These are phyloP conservation scores for Jackrogersella multiformis DNA, from an alignment of 495 filamentous ascomycete species.

Conservation along the genomic window DNA sequence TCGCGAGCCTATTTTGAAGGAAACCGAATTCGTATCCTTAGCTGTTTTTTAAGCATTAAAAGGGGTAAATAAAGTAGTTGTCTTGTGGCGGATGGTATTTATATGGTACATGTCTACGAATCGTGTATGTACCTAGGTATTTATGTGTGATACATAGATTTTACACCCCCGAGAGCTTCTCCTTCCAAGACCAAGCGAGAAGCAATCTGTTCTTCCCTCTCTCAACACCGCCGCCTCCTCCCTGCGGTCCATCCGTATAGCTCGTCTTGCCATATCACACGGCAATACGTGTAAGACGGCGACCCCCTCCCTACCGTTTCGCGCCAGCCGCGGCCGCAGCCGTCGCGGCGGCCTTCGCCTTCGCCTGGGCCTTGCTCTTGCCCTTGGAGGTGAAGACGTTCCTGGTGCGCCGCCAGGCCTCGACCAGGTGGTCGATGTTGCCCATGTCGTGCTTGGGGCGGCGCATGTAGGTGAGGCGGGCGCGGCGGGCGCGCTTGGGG, in stretches of 20 bases:
- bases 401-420: slow-evolving; percentile 49
- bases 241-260: not conserved
- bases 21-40: too few relatives aligned
- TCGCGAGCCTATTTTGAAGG: too few relatives aligned
- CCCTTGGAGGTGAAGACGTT: slow-evolving; percentile 44
- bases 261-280: not conserved
- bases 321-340: too few relatives aligned
- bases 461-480: slow-evolving; percentile 91
- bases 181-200: not conserved
- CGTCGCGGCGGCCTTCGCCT: too few relatives aligned
- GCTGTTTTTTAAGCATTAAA: too few relatives aligned
- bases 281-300: too few relatives aligned
- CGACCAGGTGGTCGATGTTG: slow-evolving; percentile 56
- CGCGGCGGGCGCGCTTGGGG: slow-evolving; percentile 84
- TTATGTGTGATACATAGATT: slow-evolving; percentile 14
- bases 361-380: slow-evolving; percentile 21
- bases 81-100: slow-evolving; percentile 18
- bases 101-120: slow-evolving; percentile 30
- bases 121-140: slow-evolving; percentile 3
- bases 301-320: slow-evolving; percentile 21
- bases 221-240: not conserved
- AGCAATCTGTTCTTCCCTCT: not conserved
- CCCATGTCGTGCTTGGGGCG: slow-evolving; percentile 65
- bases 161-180: slow-evolving; percentile 1
- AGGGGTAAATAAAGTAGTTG: not conserved